Conservation (phyloP, 176 grass and related monocot species). For the Bolboschoenus planiculmis region DNA sequence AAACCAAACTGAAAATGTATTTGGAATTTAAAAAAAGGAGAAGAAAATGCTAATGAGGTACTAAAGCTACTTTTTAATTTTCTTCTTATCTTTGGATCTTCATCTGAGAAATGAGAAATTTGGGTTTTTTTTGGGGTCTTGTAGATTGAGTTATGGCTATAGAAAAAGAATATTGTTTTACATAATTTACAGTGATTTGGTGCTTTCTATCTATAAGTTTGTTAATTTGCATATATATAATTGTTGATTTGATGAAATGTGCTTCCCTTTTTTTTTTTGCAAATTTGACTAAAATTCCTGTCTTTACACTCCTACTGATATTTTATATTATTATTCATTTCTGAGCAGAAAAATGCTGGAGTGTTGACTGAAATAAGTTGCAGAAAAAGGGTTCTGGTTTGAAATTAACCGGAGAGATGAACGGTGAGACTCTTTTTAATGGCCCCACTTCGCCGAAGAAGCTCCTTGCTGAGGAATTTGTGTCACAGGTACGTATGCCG, state of each 20-base stretch:
- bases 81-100: too few relatives aligned
- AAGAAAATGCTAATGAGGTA: background rate
- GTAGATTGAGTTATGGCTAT: background rate
- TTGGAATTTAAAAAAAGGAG: background rate
- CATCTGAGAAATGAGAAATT: too few relatives aligned
- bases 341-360: slow-evolving; percentile 4
- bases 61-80: background rate
- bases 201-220: background rate
- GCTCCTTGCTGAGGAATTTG: slow-evolving; percentile 34
- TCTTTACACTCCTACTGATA: background rate
- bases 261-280: background rate
- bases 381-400: background rate
- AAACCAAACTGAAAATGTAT: background rate
- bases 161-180: background rate
- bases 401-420: slow-evolving; percentile 38
- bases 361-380: background rate
- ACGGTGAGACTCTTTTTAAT: slow-evolving; percentile 41
- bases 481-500: slow-evolving; percentile 41
- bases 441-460: slow-evolving; percentile 44
- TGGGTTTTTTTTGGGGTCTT: background rate
- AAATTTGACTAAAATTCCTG: background rate
- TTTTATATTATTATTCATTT: background rate
- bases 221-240: background rate
- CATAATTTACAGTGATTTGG: background rate
- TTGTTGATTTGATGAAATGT: background rate